Conservation (phyloP, 2,329 filamentous ascomycete genomes). For the Colletotrichum endophyticum region DNA sequence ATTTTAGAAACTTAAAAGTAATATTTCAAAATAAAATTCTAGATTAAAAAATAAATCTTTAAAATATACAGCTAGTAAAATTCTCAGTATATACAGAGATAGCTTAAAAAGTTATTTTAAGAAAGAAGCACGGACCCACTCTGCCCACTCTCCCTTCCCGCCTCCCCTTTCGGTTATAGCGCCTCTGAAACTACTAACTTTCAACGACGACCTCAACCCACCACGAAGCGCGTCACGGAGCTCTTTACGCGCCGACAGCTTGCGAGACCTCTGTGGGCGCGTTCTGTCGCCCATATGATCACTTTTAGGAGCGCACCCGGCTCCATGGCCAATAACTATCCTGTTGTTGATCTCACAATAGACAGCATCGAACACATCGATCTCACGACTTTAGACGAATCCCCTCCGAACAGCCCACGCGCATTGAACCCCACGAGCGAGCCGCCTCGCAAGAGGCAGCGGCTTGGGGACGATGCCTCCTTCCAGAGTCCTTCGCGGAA, state of each 20-base stretch:
- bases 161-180: background rate
- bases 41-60: background rate
- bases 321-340: background rate
- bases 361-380: slow-evolving; percentile 28
- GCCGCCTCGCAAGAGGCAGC: slow-evolving; percentile 35
- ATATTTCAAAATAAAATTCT: too few relatives aligned
- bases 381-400: slow-evolving; percentile 25
- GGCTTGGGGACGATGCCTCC: slow-evolving; percentile 25
- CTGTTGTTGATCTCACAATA: slow-evolving; percentile 7
- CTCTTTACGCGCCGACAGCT: background rate
- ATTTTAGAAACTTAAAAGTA: too few relatives aligned
- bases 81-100: background rate
- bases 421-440: slow-evolving; percentile 3
- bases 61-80: background rate
- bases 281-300: background rate
- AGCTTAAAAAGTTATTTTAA: background rate
- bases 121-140: background rate
- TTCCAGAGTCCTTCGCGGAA: slow-evolving; percentile 2
- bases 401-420: slow-evolving; percentile 12
- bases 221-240: background rate
- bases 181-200: background rate
- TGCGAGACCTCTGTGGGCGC: background rate
- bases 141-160: background rate
- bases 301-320: background rate
- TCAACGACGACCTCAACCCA: background rate